Conservation (phyloP, 129 eudicot species). For the Deinandra increscens region DNA sequence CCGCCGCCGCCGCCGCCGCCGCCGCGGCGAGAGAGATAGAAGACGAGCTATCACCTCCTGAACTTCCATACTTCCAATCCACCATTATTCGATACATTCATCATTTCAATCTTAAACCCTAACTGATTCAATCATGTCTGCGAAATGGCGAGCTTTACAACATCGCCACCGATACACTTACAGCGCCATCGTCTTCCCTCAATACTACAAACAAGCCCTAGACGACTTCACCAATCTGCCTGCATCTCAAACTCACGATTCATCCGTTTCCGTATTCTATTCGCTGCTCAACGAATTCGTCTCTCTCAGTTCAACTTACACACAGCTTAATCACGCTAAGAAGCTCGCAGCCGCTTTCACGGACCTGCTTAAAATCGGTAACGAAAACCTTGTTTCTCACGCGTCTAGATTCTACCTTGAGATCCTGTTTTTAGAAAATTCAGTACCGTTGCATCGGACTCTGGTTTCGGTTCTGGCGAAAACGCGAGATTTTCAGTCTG, state of each 20-base stretch:
- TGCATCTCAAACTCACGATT: slow-evolving; percentile 9
- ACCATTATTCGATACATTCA: slow-evolving; percentile 4
- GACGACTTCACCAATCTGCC: slow-evolving; percentile 21
- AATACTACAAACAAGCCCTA: slow-evolving; percentile 50
- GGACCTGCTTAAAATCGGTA: slow-evolving; percentile 38
- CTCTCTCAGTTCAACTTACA: slow-evolving; percentile 73
- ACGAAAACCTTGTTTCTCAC: slow-evolving; percentile 34
- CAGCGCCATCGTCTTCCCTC: slow-evolving; percentile 80
- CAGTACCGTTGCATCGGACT: slow-evolving; percentile 69
- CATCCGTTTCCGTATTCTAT: slow-evolving; percentile 33
- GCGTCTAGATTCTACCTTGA: slow-evolving; percentile 70
- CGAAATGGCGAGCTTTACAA: slow-evolving; percentile 94
- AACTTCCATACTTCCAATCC: neutral
- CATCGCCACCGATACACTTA: slow-evolving; percentile 97
- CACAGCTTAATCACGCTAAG: slow-evolving; percentile 74
- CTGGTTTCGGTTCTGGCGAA: slow-evolving; percentile 67
- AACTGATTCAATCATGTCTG: slow-evolving; percentile 55
- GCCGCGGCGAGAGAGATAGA: slow-evolving; percentile 10
- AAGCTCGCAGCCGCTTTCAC: slow-evolving; percentile 59
- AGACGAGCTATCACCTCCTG: neutral
- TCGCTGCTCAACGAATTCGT: slow-evolving; percentile 48
- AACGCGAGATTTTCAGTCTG: slow-evolving; percentile 37
- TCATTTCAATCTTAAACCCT: slow-evolving; percentile 11
- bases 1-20: slow-evolving; percentile 15
- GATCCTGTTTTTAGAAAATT: slow-evolving; percentile 75